These are phyloP conservation scores for Aschersonia sp. DNA, from an alignment of 2,329 filamentous ascomycete species.

Conservation along the genomic window DNA sequence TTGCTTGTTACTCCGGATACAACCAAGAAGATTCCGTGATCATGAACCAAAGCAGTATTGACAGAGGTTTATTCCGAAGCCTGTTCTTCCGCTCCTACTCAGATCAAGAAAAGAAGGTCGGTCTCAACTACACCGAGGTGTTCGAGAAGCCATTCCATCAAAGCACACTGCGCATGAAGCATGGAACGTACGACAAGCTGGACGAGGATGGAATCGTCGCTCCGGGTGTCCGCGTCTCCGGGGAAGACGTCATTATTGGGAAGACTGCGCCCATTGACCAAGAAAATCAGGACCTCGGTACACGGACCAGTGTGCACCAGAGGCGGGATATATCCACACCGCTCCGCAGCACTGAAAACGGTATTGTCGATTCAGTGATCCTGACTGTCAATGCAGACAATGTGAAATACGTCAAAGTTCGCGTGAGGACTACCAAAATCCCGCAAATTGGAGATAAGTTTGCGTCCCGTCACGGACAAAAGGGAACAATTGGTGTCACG, in stretches of 20 bases:
- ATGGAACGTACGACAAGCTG: conserved; percentile 92
- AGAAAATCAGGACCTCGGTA: conserved; percentile 85
- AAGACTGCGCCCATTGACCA: conserved; percentile 93
- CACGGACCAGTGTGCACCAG: conserved; percentile 76
- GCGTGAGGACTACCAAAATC: conserved; percentile 92
- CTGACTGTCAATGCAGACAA: conserved; percentile 92
- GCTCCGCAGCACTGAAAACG: conserved; percentile 86
- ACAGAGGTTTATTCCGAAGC: conserved; percentile 92
- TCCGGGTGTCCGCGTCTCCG: conserved; percentile 85
- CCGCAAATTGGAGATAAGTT: conserved; percentile 99
- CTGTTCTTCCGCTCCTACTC: conserved; percentile 96
- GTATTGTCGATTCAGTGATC: conserved; percentile 87
- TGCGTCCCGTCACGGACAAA: conserved; percentile 96
- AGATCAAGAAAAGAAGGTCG: conserved; percentile 91
- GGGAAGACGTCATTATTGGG: conserved; percentile 97
- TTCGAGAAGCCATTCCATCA: conserved; percentile 90
- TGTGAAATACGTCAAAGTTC: conserved; percentile 90
- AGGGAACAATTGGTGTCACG: conserved; percentile 97
- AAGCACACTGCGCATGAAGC: conserved; percentile 84
- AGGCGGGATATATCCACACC: conserved; percentile 95
- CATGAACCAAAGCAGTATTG: conserved; percentile 99
- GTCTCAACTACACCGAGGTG: conserved; percentile 79
- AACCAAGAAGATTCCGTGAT: conserved; percentile 99
- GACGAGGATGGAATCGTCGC: conserved; percentile 93
- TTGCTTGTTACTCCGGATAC: conserved; percentile 94